Evolutionary conservation across 2,329 filamentous ascomycete genomes (phyloP).

Genomic region (Aspergillus sp.): DNA sequence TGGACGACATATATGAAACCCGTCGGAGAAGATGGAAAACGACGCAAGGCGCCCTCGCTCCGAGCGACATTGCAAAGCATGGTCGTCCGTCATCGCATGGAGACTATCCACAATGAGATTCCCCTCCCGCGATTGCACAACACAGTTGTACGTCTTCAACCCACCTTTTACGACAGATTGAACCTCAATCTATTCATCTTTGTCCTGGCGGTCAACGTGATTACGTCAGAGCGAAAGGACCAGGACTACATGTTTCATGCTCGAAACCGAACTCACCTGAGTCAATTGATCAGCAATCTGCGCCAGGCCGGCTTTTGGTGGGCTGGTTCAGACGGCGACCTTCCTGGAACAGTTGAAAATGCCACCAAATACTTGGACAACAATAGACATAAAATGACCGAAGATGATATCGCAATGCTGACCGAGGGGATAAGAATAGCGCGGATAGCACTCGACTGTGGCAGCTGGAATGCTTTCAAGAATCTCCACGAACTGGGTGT

Average conservation of each 20-base stretch:
- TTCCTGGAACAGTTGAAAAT: constrained; percentile 63
- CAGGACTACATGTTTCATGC: constrained; percentile 87
- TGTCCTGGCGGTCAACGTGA: constrained; percentile 78
- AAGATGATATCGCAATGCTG: constrained; percentile 62
- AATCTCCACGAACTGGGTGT: constrained; percentile 75
- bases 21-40: constrained; percentile 54
- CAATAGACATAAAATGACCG: constrained; percentile 57
- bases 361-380: constrained; percentile 67
- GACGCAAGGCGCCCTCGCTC: constrained; percentile 50
- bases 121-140: constrained; percentile 71
- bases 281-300: constrained; percentile 72
- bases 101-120: constrained; percentile 66
- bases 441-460: constrained; percentile 57
- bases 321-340: constrained; percentile 69
- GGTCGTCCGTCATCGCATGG: constrained; percentile 74
- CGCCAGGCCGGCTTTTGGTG: constrained; percentile 85
- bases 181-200: constrained; percentile 83
- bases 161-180: constrained; percentile 80
- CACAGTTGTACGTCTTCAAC: constrained; percentile 70
- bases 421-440: constrained; percentile 66
- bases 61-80: constrained; percentile 70
- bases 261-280: constrained; percentile 65
- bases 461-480: constrained; percentile 66
- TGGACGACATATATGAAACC: constrained; percentile 74
- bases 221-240: constrained; percentile 82